Conservation (phyloP, 768 basidiomycete genomes). For the Tulasnella sp. region DNA sequence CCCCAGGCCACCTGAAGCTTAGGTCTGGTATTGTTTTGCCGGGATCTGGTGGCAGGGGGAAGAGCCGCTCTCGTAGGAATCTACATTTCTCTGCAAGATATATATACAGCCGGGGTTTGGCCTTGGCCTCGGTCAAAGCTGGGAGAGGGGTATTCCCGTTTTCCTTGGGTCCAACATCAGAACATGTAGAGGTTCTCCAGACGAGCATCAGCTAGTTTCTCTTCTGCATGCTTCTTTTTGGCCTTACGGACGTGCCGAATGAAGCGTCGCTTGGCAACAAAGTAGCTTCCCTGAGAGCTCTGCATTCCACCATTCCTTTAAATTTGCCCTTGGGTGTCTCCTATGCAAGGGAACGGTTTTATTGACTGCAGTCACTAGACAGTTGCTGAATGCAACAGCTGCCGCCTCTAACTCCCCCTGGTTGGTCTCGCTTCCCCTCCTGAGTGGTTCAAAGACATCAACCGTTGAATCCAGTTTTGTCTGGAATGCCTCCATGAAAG, state of each 20-base stretch:
- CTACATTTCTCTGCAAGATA: background rate
- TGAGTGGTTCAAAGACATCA: background rate
- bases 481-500: background rate
- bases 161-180: background rate
- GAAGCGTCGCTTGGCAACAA: background rate
- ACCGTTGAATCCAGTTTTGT: background rate
- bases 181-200: background rate
- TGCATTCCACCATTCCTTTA: too few relatives aligned
- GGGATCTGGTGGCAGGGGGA: background rate
- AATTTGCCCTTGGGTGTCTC: too few relatives aligned
- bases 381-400: too few relatives aligned
- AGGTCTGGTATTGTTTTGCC: background rate
- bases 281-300: background rate
- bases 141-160: background rate
- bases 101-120: background rate
- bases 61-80: background rate
- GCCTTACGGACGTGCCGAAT: background rate
- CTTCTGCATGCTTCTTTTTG: background rate
- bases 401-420: too few relatives aligned
- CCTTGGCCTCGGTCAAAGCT: background rate
- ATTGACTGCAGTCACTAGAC: too few relatives aligned
- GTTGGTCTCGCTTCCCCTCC: too few relatives aligned
- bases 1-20: background rate
- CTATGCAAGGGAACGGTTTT: too few relatives aligned
- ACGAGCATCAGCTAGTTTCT: background rate